Percentiles rank a stretch among this genome's conserved stretches.
Evolutionary conservation across 2,329 filamentous ascomycete species (phyloP).

Genomic region (Paecilomyces sp.): DNA sequence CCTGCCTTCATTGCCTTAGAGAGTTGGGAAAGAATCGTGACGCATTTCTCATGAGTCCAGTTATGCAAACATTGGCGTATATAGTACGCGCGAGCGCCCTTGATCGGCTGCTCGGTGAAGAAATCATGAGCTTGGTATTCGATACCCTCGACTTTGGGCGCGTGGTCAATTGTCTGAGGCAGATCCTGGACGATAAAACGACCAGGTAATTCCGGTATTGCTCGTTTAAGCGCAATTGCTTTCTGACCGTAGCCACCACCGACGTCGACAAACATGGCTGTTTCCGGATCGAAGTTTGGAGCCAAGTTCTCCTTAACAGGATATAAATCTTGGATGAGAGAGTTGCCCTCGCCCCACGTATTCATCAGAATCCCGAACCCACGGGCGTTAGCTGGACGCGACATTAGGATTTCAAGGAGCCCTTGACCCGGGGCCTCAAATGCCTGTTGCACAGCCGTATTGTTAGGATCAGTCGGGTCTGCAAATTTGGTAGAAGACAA

Average conservation of each 20-base stretch:
- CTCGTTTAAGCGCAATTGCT: not conserved
- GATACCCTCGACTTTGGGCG: not conserved
- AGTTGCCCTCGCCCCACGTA: slow-evolving; percentile 8
- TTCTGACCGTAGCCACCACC: slow-evolving; percentile 1
- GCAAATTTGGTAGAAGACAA: not conserved
- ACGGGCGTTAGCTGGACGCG: not conserved
- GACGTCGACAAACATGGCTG: not conserved
- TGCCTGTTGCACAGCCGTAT: not conserved
- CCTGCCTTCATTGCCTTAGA: not conserved
- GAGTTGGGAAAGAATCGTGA: slow-evolving; percentile 9
- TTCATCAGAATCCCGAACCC: slow-evolving; percentile 44
- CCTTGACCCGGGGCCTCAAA: not conserved
- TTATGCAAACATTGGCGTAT: slow-evolving; percentile 19
- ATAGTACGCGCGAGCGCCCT: slow-evolving; percentile 17
- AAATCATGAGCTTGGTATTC: slow-evolving; percentile 7
- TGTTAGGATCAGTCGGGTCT: not conserved
- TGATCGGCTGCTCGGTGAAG: slow-evolving; percentile 13
- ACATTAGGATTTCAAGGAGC: not conserved
- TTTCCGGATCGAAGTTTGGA: not conserved
- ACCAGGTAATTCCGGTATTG: not conserved
- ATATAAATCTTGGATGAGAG: not conserved
- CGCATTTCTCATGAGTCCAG: slow-evolving; percentile 14
- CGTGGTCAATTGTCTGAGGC: not conserved
- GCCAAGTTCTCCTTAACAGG: not conserved
- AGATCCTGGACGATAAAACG: not conserved